Evolutionary conservation across 257 asterid species (phyloP).

Genomic region (Solanum pimpinellifolium): DNA sequence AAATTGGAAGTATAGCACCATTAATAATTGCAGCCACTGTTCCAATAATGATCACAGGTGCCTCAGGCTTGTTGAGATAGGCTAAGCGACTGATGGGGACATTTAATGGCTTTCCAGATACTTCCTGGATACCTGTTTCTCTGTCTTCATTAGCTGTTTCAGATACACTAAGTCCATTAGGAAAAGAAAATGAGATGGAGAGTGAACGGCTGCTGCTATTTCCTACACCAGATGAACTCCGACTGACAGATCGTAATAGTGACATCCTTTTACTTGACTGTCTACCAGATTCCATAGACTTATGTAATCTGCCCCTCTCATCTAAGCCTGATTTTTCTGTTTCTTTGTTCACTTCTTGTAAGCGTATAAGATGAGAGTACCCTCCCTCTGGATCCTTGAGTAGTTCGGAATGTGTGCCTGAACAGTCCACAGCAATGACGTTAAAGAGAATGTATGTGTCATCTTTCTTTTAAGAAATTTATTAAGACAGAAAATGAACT

Average conservation of each 20-base stretch:
- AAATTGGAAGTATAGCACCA: conserved; percentile 62
- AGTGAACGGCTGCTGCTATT: conserved; percentile 46
- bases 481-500: neutral
- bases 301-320: conserved; percentile 24
- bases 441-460: neutral
- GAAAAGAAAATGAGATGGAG: conserved; percentile 40
- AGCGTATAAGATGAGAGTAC: conserved; percentile 42
- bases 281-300: conserved; percentile 24
- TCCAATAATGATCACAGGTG: conserved; percentile 44
- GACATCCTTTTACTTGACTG: conserved; percentile 47
- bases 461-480: neutral
- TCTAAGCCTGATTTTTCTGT: conserved; percentile 21
- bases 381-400: conserved; percentile 39
- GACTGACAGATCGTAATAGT: conserved; percentile 31
- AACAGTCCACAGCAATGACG: neutral
- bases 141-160: conserved; percentile 27
- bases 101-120: conserved; percentile 18
- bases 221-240: conserved; percentile 52
- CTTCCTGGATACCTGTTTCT: conserved; percentile 17
- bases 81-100: conserved; percentile 51
- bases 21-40: conserved; percentile 45
- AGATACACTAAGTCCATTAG: conserved; percentile 36
- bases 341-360: conserved; percentile 36
- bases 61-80: conserved; percentile 70
- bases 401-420: conserved; percentile 45